Conservation (phyloP, 108 stramenopile species). For the Discostella stelligeroides region DNA sequence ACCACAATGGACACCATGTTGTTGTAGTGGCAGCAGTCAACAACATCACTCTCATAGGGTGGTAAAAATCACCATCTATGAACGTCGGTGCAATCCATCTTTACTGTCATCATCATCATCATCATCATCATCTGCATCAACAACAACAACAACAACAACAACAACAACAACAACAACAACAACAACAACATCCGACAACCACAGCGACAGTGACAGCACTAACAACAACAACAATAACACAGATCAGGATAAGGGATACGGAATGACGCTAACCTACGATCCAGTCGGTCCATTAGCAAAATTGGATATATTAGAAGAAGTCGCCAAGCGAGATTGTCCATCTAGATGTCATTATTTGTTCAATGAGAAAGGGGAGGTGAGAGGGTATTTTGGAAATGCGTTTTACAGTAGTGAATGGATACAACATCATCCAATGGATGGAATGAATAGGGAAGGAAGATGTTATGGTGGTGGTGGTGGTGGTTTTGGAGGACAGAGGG, state of each 20-base stretch:
- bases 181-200: too few species aligned
- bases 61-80: too few species aligned
- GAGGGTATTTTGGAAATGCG: conserved; percentile 88
- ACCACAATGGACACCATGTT: too few species aligned
- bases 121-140: too few species aligned
- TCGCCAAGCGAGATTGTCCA: conserved; percentile 76
- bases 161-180: background rate
- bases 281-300: conserved; percentile 71
- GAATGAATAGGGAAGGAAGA: too few species aligned
- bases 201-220: too few species aligned
- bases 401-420: conserved; percentile 39
- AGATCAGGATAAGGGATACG: conserved; percentile 79
- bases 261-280: conserved; percentile 85
- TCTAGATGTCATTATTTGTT: conserved; percentile 84
- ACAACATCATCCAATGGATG: conserved; percentile 1
- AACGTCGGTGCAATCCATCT: too few species aligned
- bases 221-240: background rate
- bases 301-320: conserved; percentile 70
- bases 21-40: too few species aligned
- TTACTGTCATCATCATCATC: too few species aligned
- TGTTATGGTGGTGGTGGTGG: conserved; percentile 13
- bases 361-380: conserved; percentile 40
- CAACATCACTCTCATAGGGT: too few species aligned
- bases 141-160: too few species aligned
- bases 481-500: conserved; percentile 68